Percentiles rank a stretch among this genome's conserved stretches.
Evolutionary conservation across 139 green algal species (phyloP).

Genomic region (Coccomyxa sp.): DNA sequence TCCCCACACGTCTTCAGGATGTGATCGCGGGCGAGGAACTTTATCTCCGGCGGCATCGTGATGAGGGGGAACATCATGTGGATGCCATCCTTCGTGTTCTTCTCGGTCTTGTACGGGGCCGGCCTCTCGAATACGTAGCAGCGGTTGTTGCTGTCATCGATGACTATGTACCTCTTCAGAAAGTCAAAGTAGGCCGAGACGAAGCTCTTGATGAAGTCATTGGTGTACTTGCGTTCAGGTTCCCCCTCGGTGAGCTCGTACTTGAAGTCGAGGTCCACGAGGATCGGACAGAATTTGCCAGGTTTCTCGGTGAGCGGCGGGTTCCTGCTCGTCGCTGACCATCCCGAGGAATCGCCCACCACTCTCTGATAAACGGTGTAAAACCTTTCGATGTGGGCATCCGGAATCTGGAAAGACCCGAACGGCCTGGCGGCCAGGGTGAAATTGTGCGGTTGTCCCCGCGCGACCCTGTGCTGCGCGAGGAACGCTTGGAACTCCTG

Average conservation of each 20-base stretch:
- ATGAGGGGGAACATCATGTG: conserved; percentile 12
- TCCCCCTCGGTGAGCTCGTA: conserved; percentile 10
- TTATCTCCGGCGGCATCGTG: neutral
- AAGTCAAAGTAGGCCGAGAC: conserved; percentile 15
- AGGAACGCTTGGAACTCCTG: neutral
- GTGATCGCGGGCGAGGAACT: conserved; percentile 9
- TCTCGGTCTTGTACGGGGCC: conserved; percentile 8
- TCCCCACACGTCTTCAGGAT: neutral
- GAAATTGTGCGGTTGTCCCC: conserved; percentile 13
- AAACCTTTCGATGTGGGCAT: conserved; percentile 8
- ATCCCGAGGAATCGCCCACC: neutral
- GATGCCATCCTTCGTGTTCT: conserved; percentile 9
- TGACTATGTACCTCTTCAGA: conserved; percentile 12
- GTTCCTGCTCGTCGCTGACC: neutral
- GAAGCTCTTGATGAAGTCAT: conserved; percentile 9
- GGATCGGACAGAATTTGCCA: conserved; percentile 5
- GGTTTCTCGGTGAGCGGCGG: conserved; percentile 17
- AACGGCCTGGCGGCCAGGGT: conserved; percentile 4
- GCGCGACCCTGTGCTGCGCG: neutral
- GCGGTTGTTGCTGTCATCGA: conserved; percentile 8
- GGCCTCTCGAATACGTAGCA: conserved; percentile 15
- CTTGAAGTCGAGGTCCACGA: conserved; percentile 17
- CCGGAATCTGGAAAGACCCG: conserved; percentile 13
- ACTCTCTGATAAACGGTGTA: conserved; percentile 8
- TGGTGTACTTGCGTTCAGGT: conserved; percentile 6